Percentiles rank a stretch among this genome's conserved stretches.
Evolutionary conservation across 352 stramenopile genomes (phyloP).

Genomic region (Pythium folliculosum): DNA sequence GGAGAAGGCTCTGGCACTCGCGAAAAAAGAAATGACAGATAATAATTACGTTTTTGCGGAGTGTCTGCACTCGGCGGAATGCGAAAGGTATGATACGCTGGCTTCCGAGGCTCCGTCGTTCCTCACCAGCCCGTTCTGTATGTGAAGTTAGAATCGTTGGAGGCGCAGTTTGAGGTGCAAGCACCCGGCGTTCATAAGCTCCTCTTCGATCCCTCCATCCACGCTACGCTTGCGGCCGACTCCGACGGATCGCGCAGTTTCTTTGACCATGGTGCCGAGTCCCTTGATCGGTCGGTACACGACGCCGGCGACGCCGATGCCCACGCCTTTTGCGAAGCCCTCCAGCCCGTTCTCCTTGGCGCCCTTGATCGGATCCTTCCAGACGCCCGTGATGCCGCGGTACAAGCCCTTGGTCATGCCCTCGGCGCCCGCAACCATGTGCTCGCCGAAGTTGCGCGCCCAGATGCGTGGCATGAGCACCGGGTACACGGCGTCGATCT

Average conservation of each 20-base stretch:
- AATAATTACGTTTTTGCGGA: constrained; percentile 36
- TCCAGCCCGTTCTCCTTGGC: constrained; percentile 71
- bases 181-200: constrained; percentile 56
- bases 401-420: constrained; percentile 70
- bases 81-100: constrained; percentile 16
- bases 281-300: constrained; percentile 75
- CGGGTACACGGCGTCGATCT: constrained; percentile 57
- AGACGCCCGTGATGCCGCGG: constrained; percentile 70
- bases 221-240: constrained; percentile 52
- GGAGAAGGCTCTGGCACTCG: background rate
- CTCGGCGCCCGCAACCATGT: constrained; percentile 78
- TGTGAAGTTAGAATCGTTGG: constrained; percentile 50
- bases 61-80: constrained; percentile 8
- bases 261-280: constrained; percentile 74
- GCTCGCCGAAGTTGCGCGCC: constrained; percentile 77
- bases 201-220: constrained; percentile 34
- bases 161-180: constrained; percentile 67
- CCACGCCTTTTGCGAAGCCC: constrained; percentile 75
- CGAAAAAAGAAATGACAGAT: constrained; percentile 27
- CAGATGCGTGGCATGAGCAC: constrained; percentile 68
- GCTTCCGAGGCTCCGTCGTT: background rate
- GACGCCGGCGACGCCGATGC: constrained; percentile 64
- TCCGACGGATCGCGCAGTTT: constrained; percentile 68
- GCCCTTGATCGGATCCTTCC: constrained; percentile 79
- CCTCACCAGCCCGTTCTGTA: constrained; percentile 3